These are phyloP conservation scores for Populus tomentosa DNA, from an alignment of 441 rosid genomes.

Conservation along the genomic window DNA sequence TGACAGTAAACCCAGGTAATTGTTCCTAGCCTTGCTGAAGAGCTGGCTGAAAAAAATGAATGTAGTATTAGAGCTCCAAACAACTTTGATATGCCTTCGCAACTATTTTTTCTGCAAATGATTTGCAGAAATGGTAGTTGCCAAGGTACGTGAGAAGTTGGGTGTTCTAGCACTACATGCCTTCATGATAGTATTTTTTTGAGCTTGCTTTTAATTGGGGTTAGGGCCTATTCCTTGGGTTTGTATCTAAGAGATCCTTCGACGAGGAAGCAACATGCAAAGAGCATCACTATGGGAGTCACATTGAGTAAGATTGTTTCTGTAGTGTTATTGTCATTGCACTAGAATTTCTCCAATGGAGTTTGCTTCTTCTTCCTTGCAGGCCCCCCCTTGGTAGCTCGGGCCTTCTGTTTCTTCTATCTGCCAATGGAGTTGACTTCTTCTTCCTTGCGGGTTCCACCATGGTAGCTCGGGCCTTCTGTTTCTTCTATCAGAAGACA, in stretches of 20 bases:
- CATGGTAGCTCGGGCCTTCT: too few species aligned
- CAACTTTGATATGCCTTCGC: neutral
- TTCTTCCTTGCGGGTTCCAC: too few species aligned
- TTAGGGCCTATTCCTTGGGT: too few species aligned
- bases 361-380: neutral
- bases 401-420: too few species aligned
- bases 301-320: neutral
- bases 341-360: neutral
- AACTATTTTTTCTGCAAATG: neutral
- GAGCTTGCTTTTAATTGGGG: neutral
- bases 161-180: neutral
- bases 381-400: too few species aligned
- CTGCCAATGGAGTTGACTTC: too few species aligned
- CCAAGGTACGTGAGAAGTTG: neutral
- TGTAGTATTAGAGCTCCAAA: neutral
- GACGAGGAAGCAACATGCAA: neutral
- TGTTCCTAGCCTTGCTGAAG: neutral
- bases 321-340: too few species aligned
- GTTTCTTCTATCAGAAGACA: neutral
- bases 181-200: neutral
- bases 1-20: neutral
- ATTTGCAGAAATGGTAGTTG: neutral
- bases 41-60: neutral
- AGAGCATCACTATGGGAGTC: neutral
- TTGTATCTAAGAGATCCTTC: neutral